Evolutionary conservation across 768 basidiomycete species (phyloP).

Genomic region (Boletus vermiculosoides): DNA sequence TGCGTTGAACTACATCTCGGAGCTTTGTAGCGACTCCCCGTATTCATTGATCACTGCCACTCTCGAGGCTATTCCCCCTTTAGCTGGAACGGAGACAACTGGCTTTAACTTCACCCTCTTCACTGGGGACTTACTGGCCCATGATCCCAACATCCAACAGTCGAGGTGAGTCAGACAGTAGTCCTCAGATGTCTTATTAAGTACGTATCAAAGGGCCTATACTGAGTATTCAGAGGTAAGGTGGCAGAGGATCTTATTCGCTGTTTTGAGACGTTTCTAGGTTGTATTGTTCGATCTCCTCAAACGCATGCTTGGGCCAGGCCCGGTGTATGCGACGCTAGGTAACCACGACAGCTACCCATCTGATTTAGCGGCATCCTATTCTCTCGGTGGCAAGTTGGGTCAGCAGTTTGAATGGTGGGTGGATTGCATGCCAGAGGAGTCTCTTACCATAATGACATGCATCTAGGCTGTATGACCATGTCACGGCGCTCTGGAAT

Average conservation of each 20-base stretch:
- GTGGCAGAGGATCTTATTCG: neutral
- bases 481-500: constrained; percentile 68
- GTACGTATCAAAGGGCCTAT: constrained; percentile 44
- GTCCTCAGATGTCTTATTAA: neutral
- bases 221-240: constrained; percentile 61
- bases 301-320: constrained; percentile 56
- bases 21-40: constrained; percentile 54
- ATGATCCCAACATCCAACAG: constrained; percentile 64
- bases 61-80: constrained; percentile 62
- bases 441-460: neutral
- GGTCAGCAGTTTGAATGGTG: constrained; percentile 68
- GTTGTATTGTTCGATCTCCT: constrained; percentile 66
- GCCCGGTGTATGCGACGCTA: constrained; percentile 72
- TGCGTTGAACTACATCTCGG: neutral
- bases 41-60: constrained; percentile 57
- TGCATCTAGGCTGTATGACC: constrained; percentile 67
- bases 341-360: constrained; percentile 77
- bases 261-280: constrained; percentile 34
- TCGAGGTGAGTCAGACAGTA: constrained; percentile 45
- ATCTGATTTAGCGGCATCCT: constrained; percentile 56
- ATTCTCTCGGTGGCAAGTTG: constrained; percentile 52
- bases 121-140: constrained; percentile 74
- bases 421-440: constrained; percentile 1
- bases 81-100: constrained; percentile 57
- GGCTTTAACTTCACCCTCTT: constrained; percentile 67